Evolutionary conservation across 2,329 filamentous ascomycete species (phyloP), one percentile per base, ranked within the genome.

Genomic region (Biscogniauxia sp.): DNA sequence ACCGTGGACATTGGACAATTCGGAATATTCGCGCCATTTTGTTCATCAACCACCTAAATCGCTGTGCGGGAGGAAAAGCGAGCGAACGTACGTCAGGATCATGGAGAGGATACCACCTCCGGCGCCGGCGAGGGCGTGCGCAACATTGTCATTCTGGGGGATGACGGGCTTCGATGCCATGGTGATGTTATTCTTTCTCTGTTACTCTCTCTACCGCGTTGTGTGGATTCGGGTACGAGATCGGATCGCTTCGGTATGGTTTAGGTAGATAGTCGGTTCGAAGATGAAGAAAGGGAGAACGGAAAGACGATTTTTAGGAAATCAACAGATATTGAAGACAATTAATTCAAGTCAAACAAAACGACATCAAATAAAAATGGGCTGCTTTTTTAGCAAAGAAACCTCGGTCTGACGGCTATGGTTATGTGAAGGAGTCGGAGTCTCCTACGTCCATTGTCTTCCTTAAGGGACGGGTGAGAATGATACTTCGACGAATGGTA

Each of bases 51-150:
- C 49, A 51, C 7, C 49, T n/a, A 2, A 17, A n/a, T 19, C 49
- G n/a, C 5, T 23, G 2, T 23, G 17, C n/a, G 37, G 37, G 11
- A 20, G 17, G 51, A 13, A 41, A 20, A 26, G 19, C 20, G 53
- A 58, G 53, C 26, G 53, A 55, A 68, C 70, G 65, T 85, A 96
- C 88, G 95, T 99, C 77, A 99, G 79, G 69, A 93, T 86, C 92
- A 98, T 99, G 69, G 95, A 97, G 61, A 98, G 80, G 60, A 99
- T 89, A 62, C 95, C 95, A 68, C 95, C 95, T 68, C 95, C 95
- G 55, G 93, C 92, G 67, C 94, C 94, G 59, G 93, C 92, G 61
- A 98, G 86, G 63, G 94, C 94, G 79, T 98, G 94, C 60, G 94
- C 93, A 73, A 98, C 92, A 82, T 97, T 97, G 82, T 98, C 94